These are phyloP conservation scores for Fusarium nanum DNA, from an alignment of 2,329 filamentous ascomycete species.

Conservation along the genomic window DNA sequence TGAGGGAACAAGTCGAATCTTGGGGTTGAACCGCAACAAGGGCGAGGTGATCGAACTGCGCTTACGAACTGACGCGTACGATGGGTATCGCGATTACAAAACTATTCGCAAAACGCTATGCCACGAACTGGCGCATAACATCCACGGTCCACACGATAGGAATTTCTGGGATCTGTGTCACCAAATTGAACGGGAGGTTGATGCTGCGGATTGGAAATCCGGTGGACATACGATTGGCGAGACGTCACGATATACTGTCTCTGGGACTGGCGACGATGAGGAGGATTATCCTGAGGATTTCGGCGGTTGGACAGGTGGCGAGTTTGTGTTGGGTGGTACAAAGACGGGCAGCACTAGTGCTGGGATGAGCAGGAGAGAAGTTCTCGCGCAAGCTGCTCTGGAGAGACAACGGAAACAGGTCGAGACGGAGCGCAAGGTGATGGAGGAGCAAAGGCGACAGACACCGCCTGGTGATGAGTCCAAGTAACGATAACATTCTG, in stretches of 20 bases:
- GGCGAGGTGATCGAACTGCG: conserved; percentile 93
- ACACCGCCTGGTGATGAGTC: conserved; percentile 39
- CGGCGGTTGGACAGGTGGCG: conserved; percentile 81
- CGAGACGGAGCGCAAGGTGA: conserved; percentile 49
- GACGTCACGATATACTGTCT: conserved; percentile 69
- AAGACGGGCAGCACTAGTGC: conserved; percentile 56
- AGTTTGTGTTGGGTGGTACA: conserved; percentile 76
- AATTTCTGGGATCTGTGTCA: conserved; percentile 91
- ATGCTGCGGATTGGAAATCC: conserved; percentile 79
- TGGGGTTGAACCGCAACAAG: conserved; percentile 87
- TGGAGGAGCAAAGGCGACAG: conserved; percentile 47
- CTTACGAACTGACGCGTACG: conserved; percentile 91
- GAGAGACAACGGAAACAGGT: conserved; percentile 52
- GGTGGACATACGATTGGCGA: conserved; percentile 75
- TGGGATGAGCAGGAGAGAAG: conserved; percentile 75
- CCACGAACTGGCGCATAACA: conserved; percentile 95
- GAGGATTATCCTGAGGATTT: conserved; percentile 66
- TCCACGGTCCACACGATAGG: conserved; percentile 84
- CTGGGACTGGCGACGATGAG: conserved; percentile 63
- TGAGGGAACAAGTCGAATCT: conserved; percentile 77
- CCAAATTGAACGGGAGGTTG: conserved; percentile 89
- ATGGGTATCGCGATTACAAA: conserved; percentile 93
- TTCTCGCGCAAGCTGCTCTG: conserved; percentile 68
- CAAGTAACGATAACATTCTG: conserved; percentile 28
- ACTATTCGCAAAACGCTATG: conserved; percentile 92